phyloP scores from a whole-genome alignment of 495 filamentous ascomycete species.

The Hapsidospora chrysogenum region DNA sequence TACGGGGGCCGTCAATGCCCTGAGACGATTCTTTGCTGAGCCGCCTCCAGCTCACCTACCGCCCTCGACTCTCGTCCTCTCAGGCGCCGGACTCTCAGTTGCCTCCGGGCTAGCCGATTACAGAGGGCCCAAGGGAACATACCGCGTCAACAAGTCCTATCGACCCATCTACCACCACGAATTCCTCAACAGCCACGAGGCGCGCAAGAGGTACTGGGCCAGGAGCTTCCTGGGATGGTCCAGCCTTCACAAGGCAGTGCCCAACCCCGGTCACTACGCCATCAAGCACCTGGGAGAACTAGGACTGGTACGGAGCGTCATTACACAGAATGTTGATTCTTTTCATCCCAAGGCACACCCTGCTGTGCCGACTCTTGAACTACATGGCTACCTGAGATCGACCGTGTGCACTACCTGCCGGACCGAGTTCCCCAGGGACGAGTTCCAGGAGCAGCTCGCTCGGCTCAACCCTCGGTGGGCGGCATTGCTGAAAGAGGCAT shows the following conservation, averaged over 20 bases:
- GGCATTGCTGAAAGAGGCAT: conserved; percentile 51
- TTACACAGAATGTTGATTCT: conserved; percentile 96
- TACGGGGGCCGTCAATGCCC: conserved; percentile 56
- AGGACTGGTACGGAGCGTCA: conserved; percentile 56
- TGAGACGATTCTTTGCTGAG: conserved; percentile 54
- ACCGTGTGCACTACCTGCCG: conserved; percentile 68
- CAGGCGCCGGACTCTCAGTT: conserved; percentile 87
- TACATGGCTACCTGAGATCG: conserved; percentile 78
- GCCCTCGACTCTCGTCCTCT: conserved; percentile 48
- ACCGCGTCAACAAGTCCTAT: conserved; percentile 75
- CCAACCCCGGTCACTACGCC: conserved; percentile 68
- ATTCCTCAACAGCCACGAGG: conserved; percentile 66
- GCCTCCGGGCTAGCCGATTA: conserved; percentile 90
- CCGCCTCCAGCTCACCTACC: conserved; percentile 31
- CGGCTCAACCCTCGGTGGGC: conserved; percentile 77
- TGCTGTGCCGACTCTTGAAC: conserved; percentile 54
- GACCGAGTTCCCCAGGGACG: conserved; percentile 44
- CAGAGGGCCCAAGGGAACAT: conserved; percentile 76
- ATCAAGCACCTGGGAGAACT: conserved; percentile 50
- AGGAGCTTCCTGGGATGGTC: conserved; percentile 88
- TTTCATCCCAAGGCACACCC: conserved; percentile 74
- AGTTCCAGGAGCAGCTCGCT: conserved; percentile 63
- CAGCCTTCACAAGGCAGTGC: conserved; percentile 54
- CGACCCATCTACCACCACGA: conserved; percentile 88
- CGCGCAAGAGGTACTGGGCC: conserved; percentile 91